Base-by-base conservation (phyloP, 208 protist species). In the Wallacemonas rigidus region DNA sequence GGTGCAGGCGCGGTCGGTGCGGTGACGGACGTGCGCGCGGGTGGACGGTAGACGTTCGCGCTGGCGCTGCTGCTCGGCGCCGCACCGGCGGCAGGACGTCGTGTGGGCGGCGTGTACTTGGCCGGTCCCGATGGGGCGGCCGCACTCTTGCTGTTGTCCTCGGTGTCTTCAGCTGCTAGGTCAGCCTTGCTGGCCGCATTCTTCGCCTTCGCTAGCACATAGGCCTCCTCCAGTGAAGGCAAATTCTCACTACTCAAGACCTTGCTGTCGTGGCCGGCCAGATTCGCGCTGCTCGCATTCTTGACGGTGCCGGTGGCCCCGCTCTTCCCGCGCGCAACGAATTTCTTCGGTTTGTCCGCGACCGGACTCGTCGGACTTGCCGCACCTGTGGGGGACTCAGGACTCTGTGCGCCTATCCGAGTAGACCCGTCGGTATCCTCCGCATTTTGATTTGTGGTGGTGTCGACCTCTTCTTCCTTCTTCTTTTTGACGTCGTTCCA, bases 301-400 rank as follows among this genome's bases (percentile, higher is more conserved):
- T 53, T 56, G 55, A 93, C 54, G 47, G 73, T 63, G 35, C 88
- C 88, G 3, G 88, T 93, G 15, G 88, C 86, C 35, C 77, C 83
- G 56, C 62, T 73, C 64, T 90, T 80, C 4, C 88, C 88, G 41
- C 88, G 88, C 2, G 89, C 89, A 5, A 94, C 84, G 68, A 94
- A 91, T 71, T 88, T 94, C 73, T 77, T 69, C 35, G 79, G 81
- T 58, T 80, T 86, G 36, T 67, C 71, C 41, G 81, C 71, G 67
- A 67, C 54, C 14, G 65, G 45, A 50, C 12, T 1, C 15, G 44
- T 48, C 56, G 53, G 2, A n/a, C 11, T 41, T 9, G 60, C 71
- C 17, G 58, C 35, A 9, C 5, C 44, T 47, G 43, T 11, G 15
- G 56, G 53, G 56, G 71, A 71, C 9, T 3, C 61, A 0, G 67